Evolutionary conservation across 2,329 filamentous ascomycete genomes (phyloP), one percentile per base, ranked within the genome.

Genomic region (Ceratocystis papillata): DNA sequence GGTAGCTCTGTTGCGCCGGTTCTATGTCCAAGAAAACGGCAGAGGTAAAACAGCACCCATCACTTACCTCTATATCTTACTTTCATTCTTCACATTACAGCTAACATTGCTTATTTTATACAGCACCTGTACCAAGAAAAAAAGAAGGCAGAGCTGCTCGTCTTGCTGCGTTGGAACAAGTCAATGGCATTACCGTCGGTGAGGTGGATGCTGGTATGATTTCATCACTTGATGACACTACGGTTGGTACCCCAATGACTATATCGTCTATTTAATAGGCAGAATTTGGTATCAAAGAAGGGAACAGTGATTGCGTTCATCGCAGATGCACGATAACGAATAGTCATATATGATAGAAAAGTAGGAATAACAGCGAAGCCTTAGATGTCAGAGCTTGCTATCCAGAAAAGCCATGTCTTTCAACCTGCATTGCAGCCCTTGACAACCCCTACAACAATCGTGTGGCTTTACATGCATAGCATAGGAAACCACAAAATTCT

Each of bases 11-110:
- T 80, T 99, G 70, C 83, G 95, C 69, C 86, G 93, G 67, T 99
- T 99, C 76, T 99, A 99, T 75, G 89, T 99, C 41, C 94, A 99
- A 76, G 92, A 99, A 76, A 99, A 99, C 76, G 90, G 89, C 69
- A 89, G 94, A 80, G 90, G 89, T 89, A 77, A 71, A 79, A 15
- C 20, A 8, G 10, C n/a, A 7, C 10, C 45, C 12, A 33, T 25
- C 5, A n/a, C 15, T 60, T n/a, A 5, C 10, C 4, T 33, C 12
- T n/a, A 7, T 62, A 17, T 12, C 30, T 8, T 6, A 10, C 17
- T 22, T 28, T 28, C 22, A 10, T 62, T 37, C 4, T 5, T 22
- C 12, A 17, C 28, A 33, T n/a, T 45, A 5, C 53, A 30, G 33
- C 12, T 65, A 55, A 46, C 3, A 6, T 45, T 37, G 1, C 65